Conservation (phyloP, 495 filamentous ascomycete species). For the Penicillium bovifimosum region DNA sequence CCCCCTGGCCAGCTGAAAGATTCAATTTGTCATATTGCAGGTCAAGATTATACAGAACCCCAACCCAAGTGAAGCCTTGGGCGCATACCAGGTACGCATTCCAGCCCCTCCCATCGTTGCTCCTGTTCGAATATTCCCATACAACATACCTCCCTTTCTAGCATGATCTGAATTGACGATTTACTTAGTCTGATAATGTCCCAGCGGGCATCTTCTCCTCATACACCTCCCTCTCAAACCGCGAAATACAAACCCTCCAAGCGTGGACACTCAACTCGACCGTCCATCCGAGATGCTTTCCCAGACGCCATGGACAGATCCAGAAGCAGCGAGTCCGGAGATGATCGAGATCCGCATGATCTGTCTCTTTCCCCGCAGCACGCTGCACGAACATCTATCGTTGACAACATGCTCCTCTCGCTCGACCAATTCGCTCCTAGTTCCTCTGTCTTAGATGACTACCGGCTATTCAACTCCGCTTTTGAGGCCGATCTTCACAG, state of each 20-base stretch:
- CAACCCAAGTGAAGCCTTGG: too few species aligned
- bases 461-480: slow-evolving; percentile 38
- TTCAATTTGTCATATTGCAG: too few species aligned
- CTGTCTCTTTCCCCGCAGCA: slow-evolving; percentile 70
- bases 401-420: slow-evolving; percentile 88
- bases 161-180: too few species aligned
- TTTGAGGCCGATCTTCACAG: slow-evolving; percentile 30
- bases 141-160: too few species aligned
- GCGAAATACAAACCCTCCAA: slow-evolving; percentile 28
- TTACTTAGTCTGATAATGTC: slow-evolving; percentile 27
- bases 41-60: too few species aligned
- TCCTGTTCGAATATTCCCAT: too few species aligned
- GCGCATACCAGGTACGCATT: too few species aligned
- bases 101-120: too few species aligned
- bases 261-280: slow-evolving; percentile 26
- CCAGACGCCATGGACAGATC: slow-evolving; percentile 42
- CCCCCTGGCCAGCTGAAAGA: too few species aligned
- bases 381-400: slow-evolving; percentile 76
- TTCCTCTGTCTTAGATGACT: slow-evolving; percentile 36
- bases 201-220: slow-evolving; percentile 39
- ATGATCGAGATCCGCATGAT: slow-evolving; percentile 78
- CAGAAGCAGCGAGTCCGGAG: slow-evolving; percentile 38
- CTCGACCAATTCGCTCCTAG: slow-evolving; percentile 68
- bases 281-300: slow-evolving; percentile 46
- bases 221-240: slow-evolving; percentile 40